phyloP scores from a whole-genome alignment of 345 rosid genomes.

The Melaleuca alternifolia region DNA sequence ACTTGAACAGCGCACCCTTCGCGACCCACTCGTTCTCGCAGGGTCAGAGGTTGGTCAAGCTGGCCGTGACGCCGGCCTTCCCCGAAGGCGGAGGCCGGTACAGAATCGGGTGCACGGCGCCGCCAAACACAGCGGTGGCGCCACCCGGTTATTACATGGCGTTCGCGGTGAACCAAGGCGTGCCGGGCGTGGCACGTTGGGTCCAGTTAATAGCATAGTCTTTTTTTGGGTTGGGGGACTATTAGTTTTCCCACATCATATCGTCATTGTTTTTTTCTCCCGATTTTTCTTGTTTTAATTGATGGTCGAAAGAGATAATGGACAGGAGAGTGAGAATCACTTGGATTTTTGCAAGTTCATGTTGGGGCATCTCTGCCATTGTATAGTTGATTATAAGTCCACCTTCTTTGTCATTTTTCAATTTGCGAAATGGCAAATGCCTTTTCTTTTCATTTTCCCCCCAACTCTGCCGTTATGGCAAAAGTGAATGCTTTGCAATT shows the following conservation, averaged over 20 bases:
- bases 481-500: background rate
- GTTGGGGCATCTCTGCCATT: no score
- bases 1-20: constrained; percentile 63
- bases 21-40: constrained; percentile 84
- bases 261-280: background rate
- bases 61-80: constrained; percentile 44
- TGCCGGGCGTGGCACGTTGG: constrained; percentile 89
- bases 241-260: background rate
- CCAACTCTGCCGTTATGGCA: background rate
- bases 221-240: background rate
- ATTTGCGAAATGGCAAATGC: background rate
- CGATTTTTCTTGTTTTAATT: background rate
- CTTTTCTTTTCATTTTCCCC: background rate
- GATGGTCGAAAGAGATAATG: background rate
- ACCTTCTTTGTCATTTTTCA: no score
- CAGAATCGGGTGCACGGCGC: constrained; percentile 58
- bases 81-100: constrained; percentile 38
- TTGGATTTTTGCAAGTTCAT: background rate
- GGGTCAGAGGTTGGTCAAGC: constrained; percentile 70
- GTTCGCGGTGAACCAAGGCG: constrained; percentile 74
- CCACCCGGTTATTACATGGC: constrained; percentile 93
- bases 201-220: constrained; percentile 48
- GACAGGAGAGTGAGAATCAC: background rate
- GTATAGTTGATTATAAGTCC: no score
- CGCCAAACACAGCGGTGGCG: constrained; percentile 62